Evolutionary conservation across 2,329 filamentous ascomycete species (phyloP), one percentile per base, ranked within the genome.

Genomic region (Stagonosporopsis tanaceti): DNA sequence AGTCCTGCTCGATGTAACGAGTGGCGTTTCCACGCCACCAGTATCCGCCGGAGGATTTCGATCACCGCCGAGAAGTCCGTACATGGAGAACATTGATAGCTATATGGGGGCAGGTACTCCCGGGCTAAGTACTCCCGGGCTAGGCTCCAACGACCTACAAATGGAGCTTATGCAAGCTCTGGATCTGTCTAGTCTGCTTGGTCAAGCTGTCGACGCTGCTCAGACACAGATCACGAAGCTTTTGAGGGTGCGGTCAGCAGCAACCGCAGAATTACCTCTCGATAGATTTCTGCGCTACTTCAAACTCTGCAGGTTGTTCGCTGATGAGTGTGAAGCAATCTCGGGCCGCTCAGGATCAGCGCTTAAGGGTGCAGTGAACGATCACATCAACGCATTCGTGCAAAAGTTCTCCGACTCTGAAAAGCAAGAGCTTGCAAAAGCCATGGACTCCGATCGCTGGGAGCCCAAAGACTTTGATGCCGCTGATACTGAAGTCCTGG

Each of bases 1-100:
- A 75, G 88, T 98, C 9, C 79, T 99, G n/a, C 82, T 99, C 9
- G 95, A 99, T 75, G 91, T 97, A 20, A 95, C 93, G 0, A 97
- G 93, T 73, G 89, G 87, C 12, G 83, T 91, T 48, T 82, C 84
- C 17, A 74, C 80, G 30, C 78, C 77, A 14, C 78, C 80, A 3
- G 68, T 76, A 3, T 59, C 76, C 68, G 61, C 68, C 35, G 68
- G 75, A 42, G 71, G 74, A 28, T 62, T 80, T 25, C 78, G 76
- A 56, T 84, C 83, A 1, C 82, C 83, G 15, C 74, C 78, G 14
- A 77, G 76, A 61, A 84, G 81, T 57, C 82, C 71, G 3, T 71
- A 65, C 40, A 67, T 68, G 60, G 75, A 78, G 35, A 79, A 70
- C 15, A 74, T 82, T 38, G 80, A 83, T 46, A 76, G 76, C 22